A percentile compares a stretch with the other conserved stretches of the same genome.
phyloP scores from a whole-genome alignment of 2,329 filamentous ascomycete genomes.

The Trichophyton verrucosum region DNA sequence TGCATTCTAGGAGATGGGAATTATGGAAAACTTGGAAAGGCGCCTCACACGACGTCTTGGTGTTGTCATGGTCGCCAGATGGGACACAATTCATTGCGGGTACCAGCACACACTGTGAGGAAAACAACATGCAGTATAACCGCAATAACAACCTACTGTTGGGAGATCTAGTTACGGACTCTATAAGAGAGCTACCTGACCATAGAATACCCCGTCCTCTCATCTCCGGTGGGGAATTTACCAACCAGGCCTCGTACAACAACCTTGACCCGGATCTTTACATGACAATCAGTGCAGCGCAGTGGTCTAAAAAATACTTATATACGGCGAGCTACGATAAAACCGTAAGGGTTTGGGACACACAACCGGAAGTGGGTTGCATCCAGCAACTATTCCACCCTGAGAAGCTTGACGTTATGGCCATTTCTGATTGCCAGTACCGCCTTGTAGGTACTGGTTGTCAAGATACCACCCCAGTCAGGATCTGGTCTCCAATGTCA shows the following conservation, averaged over 20 bases:
- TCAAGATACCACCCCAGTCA: slow-evolving; percentile 20
- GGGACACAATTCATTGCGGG: slow-evolving; percentile 45
- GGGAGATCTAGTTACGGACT: slow-evolving; percentile 34
- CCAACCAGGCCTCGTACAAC: slow-evolving; percentile 33
- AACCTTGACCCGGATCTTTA: slow-evolving; percentile 43
- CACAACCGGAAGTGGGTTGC: slow-evolving; percentile 20
- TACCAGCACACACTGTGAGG: slow-evolving; percentile 44
- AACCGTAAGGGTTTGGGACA: slow-evolving; percentile 46
- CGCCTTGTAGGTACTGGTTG: slow-evolving; percentile 40
- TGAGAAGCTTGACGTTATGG: slow-evolving; percentile 41
- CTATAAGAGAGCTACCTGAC: slow-evolving; percentile 41
- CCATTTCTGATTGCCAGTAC: slow-evolving; percentile 29
- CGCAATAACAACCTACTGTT: slow-evolving; percentile 44
- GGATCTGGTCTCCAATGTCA: slow-evolving; percentile 21
- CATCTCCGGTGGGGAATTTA: slow-evolving; percentile 21
- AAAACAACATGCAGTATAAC: slow-evolving; percentile 49
- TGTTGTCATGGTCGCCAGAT: slow-evolving; percentile 45
- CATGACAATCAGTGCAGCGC: slow-evolving; percentile 43
- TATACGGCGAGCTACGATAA: slow-evolving; percentile 46
- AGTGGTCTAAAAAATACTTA: slow-evolving; percentile 39
- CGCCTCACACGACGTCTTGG: slow-evolving; percentile 46
- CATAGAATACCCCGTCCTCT: slow-evolving; percentile 37
- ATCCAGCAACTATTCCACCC: slow-evolving; percentile 32
- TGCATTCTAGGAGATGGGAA: slow-evolving; percentile 22
- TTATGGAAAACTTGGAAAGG: slow-evolving; percentile 41